Evolutionary conservation across 2,329 filamentous ascomycete genomes (phyloP), one percentile per base, ranked within the genome.

Genomic region (Stachybotrys echinatus): DNA sequence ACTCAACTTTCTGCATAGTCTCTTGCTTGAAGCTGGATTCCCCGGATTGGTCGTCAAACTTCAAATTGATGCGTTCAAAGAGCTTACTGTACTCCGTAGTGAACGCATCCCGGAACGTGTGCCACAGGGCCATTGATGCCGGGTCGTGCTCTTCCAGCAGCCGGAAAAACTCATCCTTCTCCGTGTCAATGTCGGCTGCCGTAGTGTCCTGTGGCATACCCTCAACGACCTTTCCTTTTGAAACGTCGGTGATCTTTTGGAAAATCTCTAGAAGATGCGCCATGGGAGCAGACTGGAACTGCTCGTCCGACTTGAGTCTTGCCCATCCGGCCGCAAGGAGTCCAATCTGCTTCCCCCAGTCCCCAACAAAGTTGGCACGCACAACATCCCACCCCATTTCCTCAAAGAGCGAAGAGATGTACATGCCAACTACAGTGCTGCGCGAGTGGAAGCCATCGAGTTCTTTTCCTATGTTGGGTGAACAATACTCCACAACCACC

Each of bases 401-500:
- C 55, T 83, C 70, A 58, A 88, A 83, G 4, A 88, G 64, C 55
- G 88, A 87, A 3, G 83, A 72, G 22, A 89, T 66, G 61, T 86
- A 88, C 2, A 81, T 77, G 27, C 86, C 86, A 42, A 89, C 83
- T 50, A 89, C 82, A 31, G 86, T 88, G 60, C 83, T 87, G 56
- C 86, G 73, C 57, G 89, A 70, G 68, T 89, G 85, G 1, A 80
- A 79, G 3, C 83, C 83, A 53, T 84, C 81, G 66, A 88, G 88
- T n/a, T 85, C 82, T 56, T 84, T 87, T 14, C 83, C 85, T 53
- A 89, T 87, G 57, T 89, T 89, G 1, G 87, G 87, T 1, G 84
- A 88, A 0, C 84, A 88, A 65, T 87, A 90, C 56, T 90, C 87
- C 48, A 90, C 75, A 23, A 90, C 72, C 17, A 84, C 68, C 61